Evolutionary conservation across 1,139 yeast species (phyloP).

Genomic region (Yamadazyma diospyri): DNA sequence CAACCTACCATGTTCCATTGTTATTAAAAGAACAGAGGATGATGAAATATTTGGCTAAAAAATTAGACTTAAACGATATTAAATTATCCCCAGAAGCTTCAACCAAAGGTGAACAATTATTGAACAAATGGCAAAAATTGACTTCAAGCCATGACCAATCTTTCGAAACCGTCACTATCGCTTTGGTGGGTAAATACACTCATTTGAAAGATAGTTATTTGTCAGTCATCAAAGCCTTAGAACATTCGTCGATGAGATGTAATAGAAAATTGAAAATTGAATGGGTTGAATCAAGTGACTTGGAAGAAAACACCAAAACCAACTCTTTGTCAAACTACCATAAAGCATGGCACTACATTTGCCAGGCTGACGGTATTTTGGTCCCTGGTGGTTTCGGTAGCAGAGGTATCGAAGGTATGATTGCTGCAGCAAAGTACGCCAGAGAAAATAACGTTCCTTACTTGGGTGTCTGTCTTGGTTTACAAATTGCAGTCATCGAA

Average conservation of each 20-base stretch:
- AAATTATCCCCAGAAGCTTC: slow-evolving; percentile 51
- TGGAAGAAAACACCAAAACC: slow-evolving; percentile 69
- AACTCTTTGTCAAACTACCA: slow-evolving; percentile 75
- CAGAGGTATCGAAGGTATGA: slow-evolving; percentile 98
- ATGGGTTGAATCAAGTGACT: slow-evolving; percentile 94
- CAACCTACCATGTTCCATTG: slow-evolving; percentile 96
- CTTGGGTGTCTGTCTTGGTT: slow-evolving; percentile 95
- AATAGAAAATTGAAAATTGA: slow-evolving; percentile 77
- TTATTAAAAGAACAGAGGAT: slow-evolving; percentile 83
- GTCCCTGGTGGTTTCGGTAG: slow-evolving; percentile 99
- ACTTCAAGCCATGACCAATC: slow-evolving; percentile 79
- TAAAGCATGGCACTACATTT: slow-evolving; percentile 91
- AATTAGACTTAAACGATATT: slow-evolving; percentile 59
- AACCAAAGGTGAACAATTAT: slow-evolving; percentile 63
- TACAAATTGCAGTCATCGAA: slow-evolving; percentile 96
- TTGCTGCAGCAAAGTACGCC: slow-evolving; percentile 95
- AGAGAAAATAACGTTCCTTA: slow-evolving; percentile 92
- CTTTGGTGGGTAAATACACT: slow-evolving; percentile 96
- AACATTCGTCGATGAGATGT: slow-evolving; percentile 91
- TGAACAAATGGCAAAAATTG: slow-evolving; percentile 75
- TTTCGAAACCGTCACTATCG: slow-evolving; percentile 85
- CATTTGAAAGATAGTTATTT: slow-evolving; percentile 92
- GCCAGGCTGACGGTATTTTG: slow-evolving; percentile 93
- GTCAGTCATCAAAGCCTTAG: slow-evolving; percentile 91
- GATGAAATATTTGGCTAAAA: slow-evolving; percentile 67